These are phyloP conservation scores for Mycena latifolia DNA, from an alignment of 768 basidiomycete genomes.

Conservation along the genomic window DNA sequence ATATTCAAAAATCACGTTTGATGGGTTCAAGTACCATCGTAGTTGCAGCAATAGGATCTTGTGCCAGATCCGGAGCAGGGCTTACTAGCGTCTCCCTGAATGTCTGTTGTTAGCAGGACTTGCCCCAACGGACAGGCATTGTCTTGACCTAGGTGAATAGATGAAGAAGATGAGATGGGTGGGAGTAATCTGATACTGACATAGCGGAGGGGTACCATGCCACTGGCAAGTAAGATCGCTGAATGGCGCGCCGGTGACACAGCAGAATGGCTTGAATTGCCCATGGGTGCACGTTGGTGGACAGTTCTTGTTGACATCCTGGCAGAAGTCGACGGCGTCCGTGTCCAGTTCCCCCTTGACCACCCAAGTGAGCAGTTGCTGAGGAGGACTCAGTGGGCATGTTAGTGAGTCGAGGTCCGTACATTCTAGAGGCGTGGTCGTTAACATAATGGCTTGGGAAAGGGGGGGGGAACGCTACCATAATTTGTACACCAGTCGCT, in stretches of 20 bases:
- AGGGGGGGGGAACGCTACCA: neutral
- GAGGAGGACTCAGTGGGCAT: neutral
- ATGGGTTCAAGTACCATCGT: conserved; percentile 7
- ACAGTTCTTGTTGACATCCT: conserved; percentile 12
- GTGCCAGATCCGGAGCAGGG: conserved; percentile 32
- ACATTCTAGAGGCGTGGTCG: neutral
- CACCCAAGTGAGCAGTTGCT: conserved; percentile 6
- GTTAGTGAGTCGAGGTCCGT: neutral
- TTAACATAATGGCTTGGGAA: neutral
- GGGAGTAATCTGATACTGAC: conserved; percentile 19
- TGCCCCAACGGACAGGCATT: conserved; percentile 15
- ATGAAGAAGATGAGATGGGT: too few species aligned
- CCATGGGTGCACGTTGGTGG: conserved; percentile 7
- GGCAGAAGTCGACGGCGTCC: conserved; percentile 10
- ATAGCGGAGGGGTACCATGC: conserved; percentile 33
- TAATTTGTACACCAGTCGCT: conserved; percentile 7
- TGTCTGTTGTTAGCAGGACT: conserved; percentile 35
- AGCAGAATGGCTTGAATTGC: conserved; percentile 19
- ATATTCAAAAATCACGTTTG: neutral
- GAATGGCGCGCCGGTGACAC: conserved; percentile 6
- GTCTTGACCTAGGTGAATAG: conserved; percentile 5
- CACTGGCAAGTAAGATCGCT: conserved; percentile 4
- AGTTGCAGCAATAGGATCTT: conserved; percentile 37
- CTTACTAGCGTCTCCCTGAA: conserved; percentile 37
- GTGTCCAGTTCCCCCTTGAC: conserved; percentile 13